These are phyloP conservation scores for Phyllosticta citriasiana DNA, from an alignment of 2,329 filamentous ascomycete species.

Conservation along the genomic window DNA sequence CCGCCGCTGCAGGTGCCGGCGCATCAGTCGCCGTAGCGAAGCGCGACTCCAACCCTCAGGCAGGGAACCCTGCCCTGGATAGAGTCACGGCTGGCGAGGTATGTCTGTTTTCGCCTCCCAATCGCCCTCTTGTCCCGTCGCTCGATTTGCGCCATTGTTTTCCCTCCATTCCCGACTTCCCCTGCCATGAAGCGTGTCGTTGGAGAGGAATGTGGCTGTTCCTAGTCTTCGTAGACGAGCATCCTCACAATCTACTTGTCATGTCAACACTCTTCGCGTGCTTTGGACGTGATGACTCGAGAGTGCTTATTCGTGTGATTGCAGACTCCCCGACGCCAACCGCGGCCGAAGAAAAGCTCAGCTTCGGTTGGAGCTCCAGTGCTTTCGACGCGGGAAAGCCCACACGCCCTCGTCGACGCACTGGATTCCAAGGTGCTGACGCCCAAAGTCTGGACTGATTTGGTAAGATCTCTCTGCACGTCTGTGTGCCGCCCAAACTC, in stretches of 20 bases:
- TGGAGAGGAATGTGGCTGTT: slow-evolving; percentile 1
- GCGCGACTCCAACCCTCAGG: slow-evolving; percentile 15
- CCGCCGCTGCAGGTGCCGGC: slow-evolving; percentile 27
- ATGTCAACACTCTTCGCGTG: slow-evolving; percentile 1
- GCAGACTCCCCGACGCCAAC: slow-evolving; percentile 8
- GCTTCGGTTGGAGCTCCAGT: slow-evolving; percentile 22
- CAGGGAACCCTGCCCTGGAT: slow-evolving; percentile 1
- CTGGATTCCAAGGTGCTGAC: slow-evolving; percentile 54
- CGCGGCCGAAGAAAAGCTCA: slow-evolving; percentile 30
- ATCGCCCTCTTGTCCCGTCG: not conserved
- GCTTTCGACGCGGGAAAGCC: slow-evolving; percentile 37
- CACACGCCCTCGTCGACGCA: slow-evolving; percentile 42
- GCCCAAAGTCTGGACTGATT: slow-evolving; percentile 54
- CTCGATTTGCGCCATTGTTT: not conserved
- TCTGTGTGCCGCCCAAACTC: slow-evolving; percentile 7
- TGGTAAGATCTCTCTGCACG: slow-evolving; percentile 22
- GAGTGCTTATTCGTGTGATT: slow-evolving; percentile 6
- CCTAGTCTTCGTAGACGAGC: slow-evolving; percentile 7
- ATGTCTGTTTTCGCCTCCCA: slow-evolving; percentile 6
- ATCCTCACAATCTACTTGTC: slow-evolving; percentile 8
- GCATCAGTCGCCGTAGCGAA: slow-evolving; percentile 20
- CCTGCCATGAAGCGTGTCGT: not conserved
- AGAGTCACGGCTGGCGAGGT: slow-evolving; percentile 7
- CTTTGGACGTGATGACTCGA: slow-evolving; percentile 2
- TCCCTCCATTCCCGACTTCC: not conserved